Evolutionary conservation across 2,329 filamentous ascomycete genomes (phyloP), one percentile per base, ranked within the genome.

Genomic region (Hymenoscyphus repandus): DNA sequence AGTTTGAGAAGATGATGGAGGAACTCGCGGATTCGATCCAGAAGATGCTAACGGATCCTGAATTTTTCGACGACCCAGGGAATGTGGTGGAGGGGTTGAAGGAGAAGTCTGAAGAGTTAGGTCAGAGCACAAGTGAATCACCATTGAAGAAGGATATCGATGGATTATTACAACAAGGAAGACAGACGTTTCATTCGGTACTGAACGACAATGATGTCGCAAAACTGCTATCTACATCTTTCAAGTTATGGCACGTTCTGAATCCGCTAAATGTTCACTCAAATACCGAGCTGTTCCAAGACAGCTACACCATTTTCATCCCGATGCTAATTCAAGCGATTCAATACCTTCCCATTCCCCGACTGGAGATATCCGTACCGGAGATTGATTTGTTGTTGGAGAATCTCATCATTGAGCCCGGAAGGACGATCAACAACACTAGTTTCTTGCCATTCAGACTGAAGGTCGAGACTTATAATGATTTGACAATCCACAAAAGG

Each of bases 391-490:
- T 97, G 5, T 73, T 97, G 1, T 72, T 97, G 2, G 92, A 97
- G 65, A 96, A 95, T 57, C 74, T 97, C 31, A 86, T 97, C 53
- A 76, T 97, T 31, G 89, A 96, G 64, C 92, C 92, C 0, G 92
- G 92, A 6, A 77, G 77, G 51, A 95, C 90, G 0, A 77, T 95
- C 61, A 92, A 96, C 66, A 74, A 85, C 55, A 89, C 86, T 2
- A 96, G 91, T 0, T 97, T 97, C 73, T 75, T 97, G 1, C 92
- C 92, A 0, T 92, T 90, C 70, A 82, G 83, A 49, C 74, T 96
- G 47, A 85, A 87, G 40, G 72, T 96, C 3, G 85, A 90, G 56
- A 92, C 88, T 0, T 85, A 86, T 68, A 96, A 95, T 62, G 87
- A 95, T 59, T 72, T 96, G 32, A 89, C 95, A 58, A 82, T 96